phyloP scores from a whole-genome alignment of 2,329 filamentous ascomycete genomes.

The Pseudogymnoascus sp. region DNA sequence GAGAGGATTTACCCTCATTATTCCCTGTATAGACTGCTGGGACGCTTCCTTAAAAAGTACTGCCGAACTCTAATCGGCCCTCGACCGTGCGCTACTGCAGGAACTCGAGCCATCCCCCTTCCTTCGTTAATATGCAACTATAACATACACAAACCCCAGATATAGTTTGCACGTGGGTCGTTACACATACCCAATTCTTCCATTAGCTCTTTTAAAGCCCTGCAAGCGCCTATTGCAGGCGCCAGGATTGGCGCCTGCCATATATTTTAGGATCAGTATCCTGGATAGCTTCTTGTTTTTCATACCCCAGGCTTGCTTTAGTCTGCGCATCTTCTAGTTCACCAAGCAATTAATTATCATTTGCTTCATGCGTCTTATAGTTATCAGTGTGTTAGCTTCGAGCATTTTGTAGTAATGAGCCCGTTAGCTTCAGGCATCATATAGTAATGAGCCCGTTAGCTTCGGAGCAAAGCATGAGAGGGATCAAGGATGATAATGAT shows the following conservation, averaged over 20 bases:
- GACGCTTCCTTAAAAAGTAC: background rate
- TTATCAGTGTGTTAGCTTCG: background rate
- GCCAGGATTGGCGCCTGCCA: background rate
- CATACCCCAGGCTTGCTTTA: background rate
- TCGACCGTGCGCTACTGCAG: conserved; percentile 5
- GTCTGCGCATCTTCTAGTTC: background rate
- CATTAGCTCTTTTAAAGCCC: background rate
- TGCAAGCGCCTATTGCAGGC: background rate
- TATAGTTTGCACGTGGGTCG: background rate
- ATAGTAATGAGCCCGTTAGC: background rate
- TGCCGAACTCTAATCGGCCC: conserved; percentile 4
- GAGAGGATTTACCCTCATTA: background rate
- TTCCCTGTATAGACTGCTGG: background rate
- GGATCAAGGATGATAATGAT: background rate
- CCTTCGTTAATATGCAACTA: background rate
- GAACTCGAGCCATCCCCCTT: background rate
- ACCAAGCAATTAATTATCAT: background rate
- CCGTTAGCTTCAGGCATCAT: background rate
- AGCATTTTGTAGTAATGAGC: background rate
- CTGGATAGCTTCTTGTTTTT: background rate
- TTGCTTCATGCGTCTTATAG: background rate
- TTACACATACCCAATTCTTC: background rate
- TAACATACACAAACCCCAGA: background rate
- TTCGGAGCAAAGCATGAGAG: background rate
- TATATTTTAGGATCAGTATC: background rate